Conservation (phyloP, 192 early-diverging fungal species). For the Backusella psychrophila region DNA sequence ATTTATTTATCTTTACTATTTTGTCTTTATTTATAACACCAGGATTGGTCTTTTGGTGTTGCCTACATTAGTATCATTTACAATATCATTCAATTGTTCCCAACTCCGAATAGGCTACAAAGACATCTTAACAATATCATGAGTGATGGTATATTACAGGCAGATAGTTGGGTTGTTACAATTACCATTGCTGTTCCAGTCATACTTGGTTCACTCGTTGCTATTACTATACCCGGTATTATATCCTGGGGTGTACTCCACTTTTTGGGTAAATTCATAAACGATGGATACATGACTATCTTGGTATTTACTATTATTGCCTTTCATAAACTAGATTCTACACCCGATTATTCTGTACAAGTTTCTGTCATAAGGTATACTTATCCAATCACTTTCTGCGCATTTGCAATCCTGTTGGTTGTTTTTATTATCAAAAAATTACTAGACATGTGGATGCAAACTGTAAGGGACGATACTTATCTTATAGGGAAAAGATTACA, state of each 20-base stretch:
- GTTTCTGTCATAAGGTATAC: slow-evolving; percentile 4
- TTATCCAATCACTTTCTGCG: slow-evolving; percentile 41
- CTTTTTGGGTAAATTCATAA: slow-evolving; percentile 26
- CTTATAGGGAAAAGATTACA: slow-evolving; percentile 83
- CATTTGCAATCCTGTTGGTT: slow-evolving; percentile 27
- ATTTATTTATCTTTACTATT: background rate
- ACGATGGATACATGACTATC: background rate
- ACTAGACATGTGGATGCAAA: slow-evolving; percentile 70
- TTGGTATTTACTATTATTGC: background rate
- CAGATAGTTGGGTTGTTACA: slow-evolving; percentile 32
- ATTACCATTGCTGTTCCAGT: slow-evolving; percentile 35
- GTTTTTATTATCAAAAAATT: slow-evolving; percentile 30
- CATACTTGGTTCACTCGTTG: slow-evolving; percentile 20
- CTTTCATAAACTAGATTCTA: background rate
- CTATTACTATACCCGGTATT: slow-evolving; percentile 37
- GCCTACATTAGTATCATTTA: slow-evolving; percentile 68
- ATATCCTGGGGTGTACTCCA: slow-evolving; percentile 33
- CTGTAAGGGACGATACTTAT: slow-evolving; percentile 81
- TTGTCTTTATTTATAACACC: slow-evolving; percentile 11
- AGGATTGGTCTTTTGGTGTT: slow-evolving; percentile 77
- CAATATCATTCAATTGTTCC: slow-evolving; percentile 42
- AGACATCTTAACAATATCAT: slow-evolving; percentile 37
- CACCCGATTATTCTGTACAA: background rate
- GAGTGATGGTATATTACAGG: slow-evolving; percentile 24
- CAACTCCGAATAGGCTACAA: slow-evolving; percentile 39